Conservation (phyloP, 371 early-diverging fungal genomes). For the Rhizopus delemar region DNA sequence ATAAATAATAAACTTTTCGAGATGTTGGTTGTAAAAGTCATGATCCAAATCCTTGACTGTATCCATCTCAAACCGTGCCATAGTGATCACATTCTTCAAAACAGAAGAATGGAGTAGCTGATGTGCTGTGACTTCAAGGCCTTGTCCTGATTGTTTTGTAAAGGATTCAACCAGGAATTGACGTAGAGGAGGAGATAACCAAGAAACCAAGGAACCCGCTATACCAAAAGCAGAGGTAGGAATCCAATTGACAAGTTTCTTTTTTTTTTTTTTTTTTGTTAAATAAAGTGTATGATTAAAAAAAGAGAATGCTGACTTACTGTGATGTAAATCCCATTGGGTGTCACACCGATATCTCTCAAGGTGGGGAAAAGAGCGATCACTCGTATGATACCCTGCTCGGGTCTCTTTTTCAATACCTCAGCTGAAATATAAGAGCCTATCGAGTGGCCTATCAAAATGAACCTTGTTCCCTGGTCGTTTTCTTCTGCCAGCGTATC, state of each 20-base stretch:
- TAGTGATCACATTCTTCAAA: conserved; percentile 63
- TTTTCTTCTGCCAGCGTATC: conserved; percentile 54
- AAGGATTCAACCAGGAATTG: conserved; percentile 30
- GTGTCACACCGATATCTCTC: conserved; percentile 72
- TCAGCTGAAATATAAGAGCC: conserved; percentile 64
- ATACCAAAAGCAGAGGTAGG: conserved; percentile 39
- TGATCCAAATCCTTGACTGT: conserved; percentile 65
- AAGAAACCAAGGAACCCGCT: conserved; percentile 37
- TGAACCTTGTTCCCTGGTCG: conserved; percentile 53
- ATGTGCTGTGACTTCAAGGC: conserved; percentile 60
- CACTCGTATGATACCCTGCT: conserved; percentile 59
- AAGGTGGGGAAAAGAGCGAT: conserved; percentile 81
- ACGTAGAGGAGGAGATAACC: conserved; percentile 38
- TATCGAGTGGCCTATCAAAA: conserved; percentile 70
- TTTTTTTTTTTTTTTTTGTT: neutral
- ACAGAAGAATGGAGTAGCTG: conserved; percentile 60
- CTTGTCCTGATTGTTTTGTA: conserved; percentile 50
- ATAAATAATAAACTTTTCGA: conserved; percentile 75
- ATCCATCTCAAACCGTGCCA: conserved; percentile 79
- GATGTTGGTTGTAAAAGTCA: conserved; percentile 58
- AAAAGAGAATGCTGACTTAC: conserved; percentile 27
- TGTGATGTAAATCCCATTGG: conserved; percentile 67
- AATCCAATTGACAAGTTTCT: conserved; percentile 46
- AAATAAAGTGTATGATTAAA: too few relatives aligned
- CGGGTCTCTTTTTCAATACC: conserved; percentile 59